A percentile compares a stretch with the other conserved stretches of the same genome.
Evolutionary conservation across 2,329 filamentous ascomycete species (phyloP).

Genomic region (Xylaria arbuscula): DNA sequence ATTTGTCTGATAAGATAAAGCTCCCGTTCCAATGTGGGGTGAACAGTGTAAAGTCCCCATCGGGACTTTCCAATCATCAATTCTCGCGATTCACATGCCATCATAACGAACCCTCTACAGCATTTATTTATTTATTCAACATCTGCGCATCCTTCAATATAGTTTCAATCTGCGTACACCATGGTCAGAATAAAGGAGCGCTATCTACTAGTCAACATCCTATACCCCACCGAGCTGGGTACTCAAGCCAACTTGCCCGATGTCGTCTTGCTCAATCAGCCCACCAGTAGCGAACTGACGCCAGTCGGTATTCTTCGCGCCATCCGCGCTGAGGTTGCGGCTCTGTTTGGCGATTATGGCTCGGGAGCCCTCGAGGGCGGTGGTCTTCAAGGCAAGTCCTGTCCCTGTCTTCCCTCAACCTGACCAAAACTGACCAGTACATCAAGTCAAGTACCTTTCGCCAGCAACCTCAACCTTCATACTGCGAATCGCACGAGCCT

Average conservation of each 20-base stretch:
- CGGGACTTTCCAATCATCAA: background rate
- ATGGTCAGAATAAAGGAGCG: conserved; percentile 98
- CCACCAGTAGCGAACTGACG: conserved; percentile 78
- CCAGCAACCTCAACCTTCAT: conserved; percentile 95
- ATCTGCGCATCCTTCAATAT: background rate
- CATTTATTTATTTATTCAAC: background rate
- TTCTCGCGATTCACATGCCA: background rate
- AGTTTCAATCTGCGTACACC: conserved; percentile 32
- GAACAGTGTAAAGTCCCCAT: background rate
- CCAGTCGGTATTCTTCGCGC: conserved; percentile 72
- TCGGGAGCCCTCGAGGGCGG: conserved; percentile 74
- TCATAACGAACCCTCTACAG: background rate
- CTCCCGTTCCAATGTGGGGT: background rate
- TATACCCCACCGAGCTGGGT: conserved; percentile 75
- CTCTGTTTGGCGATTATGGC: conserved; percentile 90
- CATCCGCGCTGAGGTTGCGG: conserved; percentile 75
- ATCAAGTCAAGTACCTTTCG: conserved; percentile 88
- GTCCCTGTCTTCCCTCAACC: background rate
- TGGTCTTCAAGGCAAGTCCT: conserved; percentile 71
- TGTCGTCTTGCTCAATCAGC: conserved; percentile 80
- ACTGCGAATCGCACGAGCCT: conserved; percentile 80
- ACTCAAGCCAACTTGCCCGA: conserved; percentile 59
- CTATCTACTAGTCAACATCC: conserved; percentile 93
- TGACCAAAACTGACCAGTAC: conserved; percentile 40
- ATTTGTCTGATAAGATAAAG: background rate